Conservation (phyloP, 2,329 filamentous ascomycete species). For the Verticillium nonalfalfae region DNA sequence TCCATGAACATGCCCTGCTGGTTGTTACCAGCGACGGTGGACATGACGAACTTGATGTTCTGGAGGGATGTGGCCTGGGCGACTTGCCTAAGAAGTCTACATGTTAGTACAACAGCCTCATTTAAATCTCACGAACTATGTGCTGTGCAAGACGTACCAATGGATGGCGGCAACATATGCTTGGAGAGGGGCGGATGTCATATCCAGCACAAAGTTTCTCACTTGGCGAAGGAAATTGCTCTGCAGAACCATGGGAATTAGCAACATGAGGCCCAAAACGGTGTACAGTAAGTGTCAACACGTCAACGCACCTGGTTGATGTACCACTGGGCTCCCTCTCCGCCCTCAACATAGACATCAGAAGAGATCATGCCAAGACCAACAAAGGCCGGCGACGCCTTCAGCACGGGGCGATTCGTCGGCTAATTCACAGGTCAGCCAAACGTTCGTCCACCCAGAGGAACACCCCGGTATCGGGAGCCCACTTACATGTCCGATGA, state of each 20-base stretch:
- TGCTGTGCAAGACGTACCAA: slow-evolving; percentile 17
- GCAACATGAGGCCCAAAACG: not conserved
- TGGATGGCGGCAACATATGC: not conserved
- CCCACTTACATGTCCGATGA: slow-evolving; percentile 38
- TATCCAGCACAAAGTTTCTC: slow-evolving; percentile 9
- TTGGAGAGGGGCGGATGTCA: slow-evolving; percentile 2
- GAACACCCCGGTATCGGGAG: too few species aligned
- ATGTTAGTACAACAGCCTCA: too few species aligned
- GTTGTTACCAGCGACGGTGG: too few species aligned
- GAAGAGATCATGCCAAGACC: slow-evolving; percentile 9
- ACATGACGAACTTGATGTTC: slow-evolving; percentile 9
- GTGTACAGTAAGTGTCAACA: not conserved
- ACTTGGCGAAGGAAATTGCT: slow-evolving; percentile 11
- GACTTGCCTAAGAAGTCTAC: too few species aligned
- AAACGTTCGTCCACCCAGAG: too few species aligned
- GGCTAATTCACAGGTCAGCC: slow-evolving; percentile 23
- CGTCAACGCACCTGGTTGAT: not conserved
- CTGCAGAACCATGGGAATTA: not conserved
- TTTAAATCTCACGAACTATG: slow-evolving; percentile 5
- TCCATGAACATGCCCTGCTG: slow-evolving; percentile 10
- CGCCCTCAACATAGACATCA: slow-evolving; percentile 7
- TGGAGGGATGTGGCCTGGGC: not conserved
- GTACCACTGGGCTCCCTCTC: not conserved
- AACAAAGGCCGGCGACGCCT: not conserved
- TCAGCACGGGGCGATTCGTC: not conserved